Base-by-base conservation (phyloP, 345 rosid genomes). In the Xanthoceras sorbifolium region DNA sequence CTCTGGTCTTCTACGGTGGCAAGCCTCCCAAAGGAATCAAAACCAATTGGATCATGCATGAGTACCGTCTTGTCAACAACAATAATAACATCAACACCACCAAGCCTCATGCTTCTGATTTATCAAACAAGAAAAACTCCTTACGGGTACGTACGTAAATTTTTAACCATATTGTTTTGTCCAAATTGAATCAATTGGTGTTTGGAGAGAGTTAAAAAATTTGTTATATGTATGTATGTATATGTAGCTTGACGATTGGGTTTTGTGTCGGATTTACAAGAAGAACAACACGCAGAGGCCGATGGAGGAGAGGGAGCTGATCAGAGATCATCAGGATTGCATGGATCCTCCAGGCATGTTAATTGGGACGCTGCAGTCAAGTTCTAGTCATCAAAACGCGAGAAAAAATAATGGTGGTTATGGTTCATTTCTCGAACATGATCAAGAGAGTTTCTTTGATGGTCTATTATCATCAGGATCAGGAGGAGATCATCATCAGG, bases 31-130 rank as follows among this genome's bases (percentile, higher is more conserved):
- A 84, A 71, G 90, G 88, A 50, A 76, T 84, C 32, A 87, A 87
- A 77, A 85, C 88, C 46, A 82, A 80, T 69, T 87, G 90, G 90
- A 87, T 87, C 29, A 87, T 87, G 90, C 90, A 87, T 40, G 88
- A 87, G 60, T 87, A 85, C 55, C 87, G 90, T 25, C 81, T 84
- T 29, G 38, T 76, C 0, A 80, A 77, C 38, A 64, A 34, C 50
- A 72, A 68, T 48, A 63, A 68, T 57, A 63, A 76, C 32, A 17
- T n/a, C n/a, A n/a, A n/a, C n/a, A n/a, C n/a, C n/a, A n/a, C n/a
- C 5, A 81, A 74, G 68, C 80, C 86, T 22, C 84, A 84, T 6
- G 60, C 12, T 46, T 44, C 74, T 28, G 84, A 82, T 85, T 52
- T 72, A 3, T 73, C 68, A 9, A 67, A n/a, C 76, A 87, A 82